Base-by-base conservation (phyloP, 495 filamentous ascomycete genomes). In the Xylaria grammica region DNA sequence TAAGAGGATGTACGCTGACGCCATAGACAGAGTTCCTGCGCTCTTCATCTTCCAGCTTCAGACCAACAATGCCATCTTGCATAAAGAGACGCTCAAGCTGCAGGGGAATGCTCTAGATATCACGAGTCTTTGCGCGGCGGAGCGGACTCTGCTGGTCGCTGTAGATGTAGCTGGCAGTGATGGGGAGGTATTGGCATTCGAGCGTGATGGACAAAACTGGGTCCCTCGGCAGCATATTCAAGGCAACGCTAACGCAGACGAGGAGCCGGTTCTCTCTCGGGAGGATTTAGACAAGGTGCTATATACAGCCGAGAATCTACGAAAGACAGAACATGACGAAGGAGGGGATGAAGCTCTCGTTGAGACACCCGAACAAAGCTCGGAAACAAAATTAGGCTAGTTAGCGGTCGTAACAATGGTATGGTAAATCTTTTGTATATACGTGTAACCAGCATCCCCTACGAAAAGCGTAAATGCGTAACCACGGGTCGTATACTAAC, bases 301-400 rank as follows among this genome's bases (percentile, higher is more conserved):
- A 57, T 97, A 97, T 75, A 80, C 81, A 2, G 76, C 92, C 51
- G 89, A 87, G 52, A 88, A 87, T 62, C 79, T 97, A 54, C 83
- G 94, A 54, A 97, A 96, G 80, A 84, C 81, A 19, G 82, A 79
- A 17, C 73, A 72, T n/a, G 82, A 82, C 36, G 82, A 79, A 8
- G 66, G 67, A 45, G 75, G 71, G 52, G 72, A 75, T 45, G 67
- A 64, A 29, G 40, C 40, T 46, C 40, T 61, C 29, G 24, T 46
- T 9, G 38, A 66, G 60, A 30, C 60, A 34, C 38, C 36, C 36
- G 55, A 40, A 34, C 52, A 48, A 44, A 54, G 52, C 26, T 15
- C 13, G 19, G 26, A 65, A 24, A 58, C 26, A 15, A 40, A 20
- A 59, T 11, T 30, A 40, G 36, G 50, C 17, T 42, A 56, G 53